Evolutionary conservation across 192 early-diverging fungal genomes (phyloP).

Genomic region (Cetraspora pellucida): DNA sequence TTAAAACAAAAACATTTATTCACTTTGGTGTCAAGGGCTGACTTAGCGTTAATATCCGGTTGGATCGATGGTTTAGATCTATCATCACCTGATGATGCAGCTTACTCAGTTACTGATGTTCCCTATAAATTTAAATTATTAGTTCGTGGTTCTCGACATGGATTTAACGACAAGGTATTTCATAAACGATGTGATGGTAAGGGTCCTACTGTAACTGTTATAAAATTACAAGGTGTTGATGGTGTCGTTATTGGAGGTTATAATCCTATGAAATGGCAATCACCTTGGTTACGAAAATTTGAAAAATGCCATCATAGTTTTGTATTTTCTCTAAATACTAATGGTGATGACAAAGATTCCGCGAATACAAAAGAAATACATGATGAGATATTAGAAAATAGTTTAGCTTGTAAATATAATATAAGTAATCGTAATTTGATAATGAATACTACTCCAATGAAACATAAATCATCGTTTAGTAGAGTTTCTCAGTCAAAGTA

Average conservation of each 20-base stretch:
- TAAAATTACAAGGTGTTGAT: not conserved
- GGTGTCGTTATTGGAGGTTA: not conserved
- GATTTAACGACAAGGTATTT: not conserved
- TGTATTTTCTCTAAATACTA: not conserved
- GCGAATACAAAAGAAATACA: not conserved
- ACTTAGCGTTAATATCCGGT: not conserved
- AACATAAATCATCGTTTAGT: not conserved
- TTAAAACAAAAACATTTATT: not conserved
- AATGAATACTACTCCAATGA: not conserved
- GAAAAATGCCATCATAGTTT: conserved; percentile 4
- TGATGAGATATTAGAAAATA: not conserved
- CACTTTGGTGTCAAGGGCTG: not conserved
- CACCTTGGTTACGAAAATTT: not conserved
- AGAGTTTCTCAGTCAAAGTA: not conserved
- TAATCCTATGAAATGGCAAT: not conserved
- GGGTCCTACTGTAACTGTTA: not conserved
- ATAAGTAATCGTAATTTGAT: not conserved
- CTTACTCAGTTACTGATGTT: not conserved
- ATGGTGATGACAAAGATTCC: not conserved
- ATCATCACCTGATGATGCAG: not conserved
- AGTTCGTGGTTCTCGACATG: not conserved
- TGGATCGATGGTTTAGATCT: not conserved
- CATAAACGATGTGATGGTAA: not conserved
- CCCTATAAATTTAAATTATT: not conserved
- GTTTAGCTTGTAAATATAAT: not conserved